Conservation (phyloP, 257 asterid species). For the Scutellaria minor region DNA sequence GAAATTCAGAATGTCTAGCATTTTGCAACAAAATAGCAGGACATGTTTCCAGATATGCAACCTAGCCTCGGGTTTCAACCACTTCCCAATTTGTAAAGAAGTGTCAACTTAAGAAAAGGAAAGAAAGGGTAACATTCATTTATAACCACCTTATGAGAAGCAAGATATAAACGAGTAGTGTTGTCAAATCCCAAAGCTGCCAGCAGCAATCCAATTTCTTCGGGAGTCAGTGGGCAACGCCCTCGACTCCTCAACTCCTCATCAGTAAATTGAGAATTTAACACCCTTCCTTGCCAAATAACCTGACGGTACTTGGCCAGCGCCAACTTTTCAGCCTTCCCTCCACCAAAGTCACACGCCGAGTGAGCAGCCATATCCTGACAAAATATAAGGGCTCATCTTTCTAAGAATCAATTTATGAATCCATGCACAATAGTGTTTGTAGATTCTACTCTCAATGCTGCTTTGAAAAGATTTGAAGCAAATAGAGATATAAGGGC, state of each 20-base stretch:
- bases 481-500: background rate
- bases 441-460: background rate
- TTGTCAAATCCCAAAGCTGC: constrained; percentile 98
- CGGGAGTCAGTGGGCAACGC: constrained; percentile 97
- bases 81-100: no score
- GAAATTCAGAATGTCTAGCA: background rate
- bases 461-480: background rate
- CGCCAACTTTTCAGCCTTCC: constrained; percentile 93
- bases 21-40: no score
- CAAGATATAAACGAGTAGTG: constrained; percentile 84
- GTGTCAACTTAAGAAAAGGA: no score
- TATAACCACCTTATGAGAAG: constrained; percentile 97
- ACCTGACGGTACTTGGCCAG: constrained; percentile 95
- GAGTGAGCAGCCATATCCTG: constrained; percentile 99
- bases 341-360: constrained; percentile 99
- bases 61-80: no score
- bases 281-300: constrained; percentile 95
- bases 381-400: constrained; percentile 23
- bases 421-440: background rate
- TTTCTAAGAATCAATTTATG: background rate
- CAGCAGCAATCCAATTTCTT: constrained; percentile 92
- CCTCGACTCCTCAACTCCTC: constrained; percentile 98
- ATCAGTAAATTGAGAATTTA: constrained; percentile 94
- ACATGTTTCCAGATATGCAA: no score
- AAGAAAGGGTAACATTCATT: background rate